Evolutionary conservation across 331 rosid species (phyloP), one percentile per base, ranked within the genome.

Genomic region (Telfairia occidentalis): DNA sequence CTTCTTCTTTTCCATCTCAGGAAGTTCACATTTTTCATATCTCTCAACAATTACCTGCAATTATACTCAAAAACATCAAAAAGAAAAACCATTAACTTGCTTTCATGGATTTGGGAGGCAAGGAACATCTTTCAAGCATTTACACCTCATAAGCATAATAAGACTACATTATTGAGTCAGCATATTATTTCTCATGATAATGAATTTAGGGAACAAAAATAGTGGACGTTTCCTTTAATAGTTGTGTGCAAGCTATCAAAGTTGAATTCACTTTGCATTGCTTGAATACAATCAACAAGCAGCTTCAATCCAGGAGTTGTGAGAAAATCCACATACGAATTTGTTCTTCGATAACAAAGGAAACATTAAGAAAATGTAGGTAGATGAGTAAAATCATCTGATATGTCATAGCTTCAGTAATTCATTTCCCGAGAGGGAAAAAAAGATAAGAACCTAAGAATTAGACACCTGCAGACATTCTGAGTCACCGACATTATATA

Each of bases 1-100:
- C 98, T 81, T 92, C 88, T 84, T 92, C 91, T 90, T 92, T 73
- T 89, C 96, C 91, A 90, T 75, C 23, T 86, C 83, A 79, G 96
- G 96, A 74, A 92, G 90, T 58, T 81, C 76, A 59, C 91, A 81
- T 76, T 84, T 86, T 1, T 84, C 66, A 76, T 92, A 86, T 73
- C 82, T 86, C 81, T 89, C 98, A 32, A 81, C 96, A 86, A 92
- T 86, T 52, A 89, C 90, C 97, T 92, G 80, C 71, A 80, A 58
- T 67, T 24, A 42, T 15, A 74, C 69, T 23, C 60, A 73, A 6
- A 6, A 75, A 19, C 48, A 73, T 32, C 19, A 32, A 9, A 9
- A 69, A 24, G 8, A 15, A 60, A 57, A 46, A 15, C 58, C 58
- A 8, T 26, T 29, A 45, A 26, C 30, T 28, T 12, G 1, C 58